Base-by-base conservation (phyloP, 371 early-diverging fungal genomes). In the Mucor indicus region DNA sequence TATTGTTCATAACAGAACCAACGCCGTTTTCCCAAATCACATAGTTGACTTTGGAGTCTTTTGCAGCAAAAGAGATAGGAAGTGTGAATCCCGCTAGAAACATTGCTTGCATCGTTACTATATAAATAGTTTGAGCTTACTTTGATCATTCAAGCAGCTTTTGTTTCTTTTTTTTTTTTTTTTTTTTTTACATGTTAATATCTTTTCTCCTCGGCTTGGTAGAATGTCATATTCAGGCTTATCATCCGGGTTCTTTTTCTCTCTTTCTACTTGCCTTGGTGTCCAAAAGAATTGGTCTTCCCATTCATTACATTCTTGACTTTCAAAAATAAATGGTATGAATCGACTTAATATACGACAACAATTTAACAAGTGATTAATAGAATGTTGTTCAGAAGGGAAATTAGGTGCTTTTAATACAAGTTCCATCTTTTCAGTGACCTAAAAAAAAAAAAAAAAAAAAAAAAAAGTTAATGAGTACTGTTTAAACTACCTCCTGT, bases 21-120 rank as follows among this genome's bases (percentile, higher is more conserved):
- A 86, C 74, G 9, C 89, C 87, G 8, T 81, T 78, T 56, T 88
- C 91, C 92, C 94, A 93, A 55, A 92, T 90, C 5, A 83, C 80
- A 56, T 86, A 87, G 46, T 78, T 81, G 29, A 89, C 77, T 21
- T 69, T 63, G 3, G 64, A 50, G 22, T 59, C 69, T 30, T 67
- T 75, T 22, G 77, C 68, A 4, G 69, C 77, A 4, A 81, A 61
- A 15, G 72, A 72, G 36, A 67, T 76, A 13, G 87, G 90, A 20
- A 93, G 64, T 1, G 92, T 91, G 48, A 93, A 90, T 36, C 90
- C 90, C 0, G 84, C 69, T 44, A 85, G 75, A 56, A 91, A 94
- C 21, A 93, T 68, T 16, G 65, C 53, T 50, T 67, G 48, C 1
- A 71, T 51, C 1, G 66, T 63, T 50, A 69, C 71, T 75, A 8